phyloP scores from a whole-genome alignment of 495 filamentous ascomycete species.

The Paragyromitra xinjiangensis region DNA sequence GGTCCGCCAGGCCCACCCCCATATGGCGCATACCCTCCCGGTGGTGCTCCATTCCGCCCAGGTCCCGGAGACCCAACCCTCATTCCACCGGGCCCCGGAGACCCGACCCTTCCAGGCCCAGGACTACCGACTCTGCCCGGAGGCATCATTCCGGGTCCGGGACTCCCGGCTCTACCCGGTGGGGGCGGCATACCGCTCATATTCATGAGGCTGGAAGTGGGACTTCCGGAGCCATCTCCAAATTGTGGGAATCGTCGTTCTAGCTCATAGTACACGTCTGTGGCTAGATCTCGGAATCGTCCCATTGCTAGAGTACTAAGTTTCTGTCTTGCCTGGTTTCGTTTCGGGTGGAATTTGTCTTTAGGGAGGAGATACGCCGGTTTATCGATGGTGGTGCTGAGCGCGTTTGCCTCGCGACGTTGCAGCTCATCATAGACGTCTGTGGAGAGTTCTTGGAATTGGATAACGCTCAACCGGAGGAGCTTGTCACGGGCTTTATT shows the following conservation, averaged over 20 bases:
- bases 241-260: conserved; percentile 84
- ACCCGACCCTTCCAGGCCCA: conserved; percentile 50
- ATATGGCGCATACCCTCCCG: conserved; percentile 49
- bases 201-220: conserved; percentile 60
- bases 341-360: conserved; percentile 90
- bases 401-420: conserved; percentile 68
- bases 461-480: conserved; percentile 82
- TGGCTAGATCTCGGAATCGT: conserved; percentile 88
- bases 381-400: conserved; percentile 57
- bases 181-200: conserved; percentile 47
- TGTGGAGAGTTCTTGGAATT: conserved; percentile 96
- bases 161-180: conserved; percentile 49
- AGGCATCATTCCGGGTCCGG: conserved; percentile 43
- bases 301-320: conserved; percentile 84
- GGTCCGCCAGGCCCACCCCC: conserved; percentile 41
- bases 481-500: conserved; percentile 94
- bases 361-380: conserved; percentile 82
- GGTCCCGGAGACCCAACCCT: conserved; percentile 51
- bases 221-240: conserved; percentile 72
- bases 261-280: conserved; percentile 93
- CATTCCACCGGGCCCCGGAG: conserved; percentile 28
- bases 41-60: conserved; percentile 52
- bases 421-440: conserved; percentile 97
- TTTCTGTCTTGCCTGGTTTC: conserved; percentile 94
- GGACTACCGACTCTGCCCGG: conserved; percentile 45